These are phyloP conservation scores for Agarophyton chilense DNA, from an alignment of 23 red algal genomes.

Conservation along the genomic window DNA sequence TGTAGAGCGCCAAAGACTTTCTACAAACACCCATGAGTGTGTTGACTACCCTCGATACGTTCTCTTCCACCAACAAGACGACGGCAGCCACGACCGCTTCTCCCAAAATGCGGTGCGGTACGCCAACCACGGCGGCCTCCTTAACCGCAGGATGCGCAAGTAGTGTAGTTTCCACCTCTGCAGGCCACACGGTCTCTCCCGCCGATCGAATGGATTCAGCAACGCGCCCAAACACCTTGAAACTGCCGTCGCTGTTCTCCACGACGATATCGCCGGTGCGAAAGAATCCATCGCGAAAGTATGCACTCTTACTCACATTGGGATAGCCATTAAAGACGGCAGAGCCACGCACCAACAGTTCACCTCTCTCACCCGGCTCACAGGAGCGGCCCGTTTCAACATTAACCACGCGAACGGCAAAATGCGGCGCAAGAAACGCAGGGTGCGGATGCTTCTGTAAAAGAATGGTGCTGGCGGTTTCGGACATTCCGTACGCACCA, in stretches of 20 bases:
- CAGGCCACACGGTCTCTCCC: conserved; percentile 74
- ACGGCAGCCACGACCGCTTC: conserved; percentile 82
- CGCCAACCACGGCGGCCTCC: conserved; percentile 71
- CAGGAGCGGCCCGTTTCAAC: not conserved
- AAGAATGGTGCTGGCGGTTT: conserved; percentile 65
- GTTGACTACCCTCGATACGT: not conserved
- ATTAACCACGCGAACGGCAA: conserved; percentile 35
- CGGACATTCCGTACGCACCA: conserved; percentile 82
- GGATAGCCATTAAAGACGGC: conserved; percentile 75
- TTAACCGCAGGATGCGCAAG: conserved; percentile 20
- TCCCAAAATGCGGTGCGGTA: conserved; percentile 59
- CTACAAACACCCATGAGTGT: conserved; percentile 32
- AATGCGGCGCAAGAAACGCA: conserved; percentile 21
- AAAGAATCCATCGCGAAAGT: conserved; percentile 47
- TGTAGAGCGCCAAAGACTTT: conserved; percentile 23
- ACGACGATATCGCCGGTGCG: conserved; percentile 73
- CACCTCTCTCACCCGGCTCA: conserved; percentile 24
- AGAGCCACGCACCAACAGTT: conserved; percentile 65
- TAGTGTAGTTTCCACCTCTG: conserved; percentile 66
- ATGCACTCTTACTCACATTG: not conserved
- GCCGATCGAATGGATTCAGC: conserved; percentile 78
- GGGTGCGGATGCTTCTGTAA: conserved; percentile 34
- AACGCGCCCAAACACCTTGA: conserved; percentile 38
- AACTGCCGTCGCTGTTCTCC: conserved; percentile 36
- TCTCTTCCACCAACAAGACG: conserved; percentile 4